Conservation (phyloP, 768 basidiomycete species). For the Auriscalpium microsporum region DNA sequence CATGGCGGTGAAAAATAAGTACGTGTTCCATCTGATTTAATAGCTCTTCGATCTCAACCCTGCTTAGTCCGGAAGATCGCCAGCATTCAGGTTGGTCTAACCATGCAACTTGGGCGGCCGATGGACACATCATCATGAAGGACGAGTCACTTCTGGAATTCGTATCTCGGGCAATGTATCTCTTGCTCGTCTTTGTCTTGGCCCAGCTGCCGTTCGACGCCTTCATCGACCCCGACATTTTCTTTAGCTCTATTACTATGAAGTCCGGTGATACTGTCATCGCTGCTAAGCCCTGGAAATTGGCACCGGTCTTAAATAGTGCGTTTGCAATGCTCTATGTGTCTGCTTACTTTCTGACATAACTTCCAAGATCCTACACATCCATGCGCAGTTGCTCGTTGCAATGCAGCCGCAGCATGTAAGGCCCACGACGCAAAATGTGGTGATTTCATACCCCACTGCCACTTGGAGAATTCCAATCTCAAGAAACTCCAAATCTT, state of each 20-base stretch:
- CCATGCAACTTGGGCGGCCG: not conserved
- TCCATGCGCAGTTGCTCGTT: not conserved
- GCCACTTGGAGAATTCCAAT: not conserved
- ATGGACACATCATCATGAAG: not conserved
- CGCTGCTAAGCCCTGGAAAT: not conserved
- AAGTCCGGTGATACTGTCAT: not conserved
- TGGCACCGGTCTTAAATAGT: not conserved
- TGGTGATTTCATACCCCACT: not conserved
- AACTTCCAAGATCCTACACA: not conserved
- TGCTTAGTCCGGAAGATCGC: not conserved
- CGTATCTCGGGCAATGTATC: not conserved
- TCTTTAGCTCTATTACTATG: not conserved
- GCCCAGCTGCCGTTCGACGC: not conserved
- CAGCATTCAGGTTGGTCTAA: not conserved
- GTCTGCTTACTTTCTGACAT: not conserved
- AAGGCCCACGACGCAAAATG: not conserved
- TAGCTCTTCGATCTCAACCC: not conserved
- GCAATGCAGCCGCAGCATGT: not conserved
- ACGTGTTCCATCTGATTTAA: not conserved
- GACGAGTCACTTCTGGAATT: not conserved
- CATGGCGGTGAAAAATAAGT: not conserved
- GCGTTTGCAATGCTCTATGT: not conserved
- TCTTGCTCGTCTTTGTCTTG: not conserved
- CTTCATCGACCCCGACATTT: not conserved
- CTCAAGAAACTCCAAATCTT: not conserved